phyloP scores from a whole-genome alignment of 352 stramenopile genomes.

The Thalassiosira livingstoniorum region DNA sequence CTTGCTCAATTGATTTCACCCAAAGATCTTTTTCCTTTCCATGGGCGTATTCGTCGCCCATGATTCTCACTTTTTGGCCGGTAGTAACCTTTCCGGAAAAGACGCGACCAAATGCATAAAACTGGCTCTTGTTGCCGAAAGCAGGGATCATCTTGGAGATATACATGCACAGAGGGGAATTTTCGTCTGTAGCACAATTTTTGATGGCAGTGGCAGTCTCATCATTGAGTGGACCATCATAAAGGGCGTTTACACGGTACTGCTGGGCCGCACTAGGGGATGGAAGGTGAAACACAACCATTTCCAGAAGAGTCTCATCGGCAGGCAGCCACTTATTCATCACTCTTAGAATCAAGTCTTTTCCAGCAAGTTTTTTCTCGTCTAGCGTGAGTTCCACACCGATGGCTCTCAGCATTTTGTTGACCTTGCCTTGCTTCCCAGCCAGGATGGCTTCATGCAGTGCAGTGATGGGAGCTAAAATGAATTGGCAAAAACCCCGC shows the following conservation, averaged over 20 bases:
- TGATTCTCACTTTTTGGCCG: conserved; percentile 98
- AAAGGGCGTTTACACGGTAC: conserved; percentile 98
- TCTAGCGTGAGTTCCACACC: conserved; percentile 96
- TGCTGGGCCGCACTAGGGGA: conserved; percentile 95
- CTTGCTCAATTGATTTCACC: conserved; percentile 99
- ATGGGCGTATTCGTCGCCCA: conserved; percentile 99
- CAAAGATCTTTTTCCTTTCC: conserved; percentile 99
- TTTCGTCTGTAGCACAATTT: conserved; percentile 95
- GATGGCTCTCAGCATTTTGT: conserved; percentile 98
- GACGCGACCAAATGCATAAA: conserved; percentile 99
- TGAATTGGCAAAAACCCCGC: conserved; percentile 99
- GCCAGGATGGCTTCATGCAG: conserved; percentile 99
- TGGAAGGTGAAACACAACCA: conserved; percentile 99
- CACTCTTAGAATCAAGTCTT: conserved; percentile 96
- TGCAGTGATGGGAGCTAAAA: conserved; percentile 99
- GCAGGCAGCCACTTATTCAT: conserved; percentile 99
- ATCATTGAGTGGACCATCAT: conserved; percentile 98
- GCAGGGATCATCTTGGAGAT: conserved; percentile 99
- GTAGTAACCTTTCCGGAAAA: conserved; percentile 99
- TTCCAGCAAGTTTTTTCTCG: conserved; percentile 93
- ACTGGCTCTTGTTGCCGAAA: conserved; percentile 97
- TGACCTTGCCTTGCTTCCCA: conserved; percentile 94
- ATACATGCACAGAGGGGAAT: conserved; percentile 99
- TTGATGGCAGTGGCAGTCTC: conserved; percentile 96
- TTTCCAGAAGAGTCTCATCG: conserved; percentile 98